A percentile compares a stretch with the other conserved stretches of the same genome.
Conservation (phyloP, 225 moss, liverwort and hornwort species). For the Anthoceros angustus region DNA sequence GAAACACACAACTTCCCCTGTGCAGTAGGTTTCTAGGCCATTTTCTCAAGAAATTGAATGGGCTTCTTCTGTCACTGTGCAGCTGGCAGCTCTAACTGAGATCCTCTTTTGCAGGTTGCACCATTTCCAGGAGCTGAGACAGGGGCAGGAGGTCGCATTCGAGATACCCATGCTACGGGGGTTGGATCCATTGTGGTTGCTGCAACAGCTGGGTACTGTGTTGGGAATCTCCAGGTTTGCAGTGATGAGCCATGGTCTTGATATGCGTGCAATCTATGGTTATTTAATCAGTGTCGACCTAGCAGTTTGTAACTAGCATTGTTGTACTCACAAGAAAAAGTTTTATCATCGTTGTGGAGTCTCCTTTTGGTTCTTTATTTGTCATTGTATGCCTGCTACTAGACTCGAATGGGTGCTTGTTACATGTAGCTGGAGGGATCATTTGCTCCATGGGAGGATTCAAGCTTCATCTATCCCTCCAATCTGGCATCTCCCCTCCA, state of each 20-base stretch:
- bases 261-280: too few species aligned
- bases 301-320: too few species aligned
- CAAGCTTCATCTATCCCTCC: slow-evolving; percentile 61
- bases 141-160: slow-evolving; percentile 90
- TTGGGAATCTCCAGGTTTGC: slow-evolving; percentile 89
- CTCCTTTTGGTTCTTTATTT: too few species aligned
- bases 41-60: neutral
- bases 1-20: slow-evolving; percentile 99
- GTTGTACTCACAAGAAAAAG: too few species aligned
- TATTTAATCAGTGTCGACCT: too few species aligned
- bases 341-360: too few species aligned
- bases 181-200: slow-evolving; percentile 94
- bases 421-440: slow-evolving; percentile 68
- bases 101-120: slow-evolving; percentile 47
- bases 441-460: slow-evolving; percentile 93
- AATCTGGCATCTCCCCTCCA: slow-evolving; percentile 93
- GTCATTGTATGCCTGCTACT: neutral
- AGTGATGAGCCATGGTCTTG: too few species aligned
- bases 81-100: too few species aligned
- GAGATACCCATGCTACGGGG: slow-evolving; percentile 96
- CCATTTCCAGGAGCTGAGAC: slow-evolving; percentile 99
- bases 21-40: slow-evolving; percentile 42
- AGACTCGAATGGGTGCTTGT: neutral
- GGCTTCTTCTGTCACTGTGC: neutral
- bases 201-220: slow-evolving; percentile 94